Evolutionary conservation across 768 basidiomycete species (phyloP), one percentile per base, ranked within the genome.

Genomic region (Obba rivulosa): DNA sequence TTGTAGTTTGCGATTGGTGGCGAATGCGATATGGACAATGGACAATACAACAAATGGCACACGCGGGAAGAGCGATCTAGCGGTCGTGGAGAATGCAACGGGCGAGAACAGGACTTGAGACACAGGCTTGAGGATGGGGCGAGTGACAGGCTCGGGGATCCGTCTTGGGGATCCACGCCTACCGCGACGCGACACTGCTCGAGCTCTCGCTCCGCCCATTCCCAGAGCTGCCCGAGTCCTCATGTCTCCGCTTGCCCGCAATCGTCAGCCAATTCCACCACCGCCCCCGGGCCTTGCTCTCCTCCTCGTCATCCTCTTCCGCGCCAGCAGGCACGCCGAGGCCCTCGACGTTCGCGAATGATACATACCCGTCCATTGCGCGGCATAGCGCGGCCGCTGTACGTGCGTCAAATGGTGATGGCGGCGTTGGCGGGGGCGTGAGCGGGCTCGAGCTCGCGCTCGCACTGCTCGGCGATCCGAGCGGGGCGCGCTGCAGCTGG

Each of bases 261-360:
- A 45, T 52, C 23, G 45, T 49, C 17, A 54, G 51, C 57, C 53
- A 57, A 25, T 54, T 48, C 51, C 54, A 53, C 62, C 62, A 64
- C 35, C 59, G 49, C 22, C 56, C 47, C 14, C 51, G 34, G 2
- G 45, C 50, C 39, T 51, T 51, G 16, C 46, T 56, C 7, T 55
- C 62, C 37, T 55, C 57, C n/a, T 42, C 65, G 53, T 48, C 52
- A 44, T 58, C 57, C 3, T 56, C 65, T 16, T 72, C 74, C 41
- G 71, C 68, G 34, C 66, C 65, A 21, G 72, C 76, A 14, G 84
- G 84, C 18, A 69, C 70, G 0, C 85, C 85, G 8, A 86, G 69
- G 20, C 84, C 84, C 65, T 82, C 82, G 9, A 86, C 74, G 42
- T 72, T 76, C 35, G 80, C 73, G 48, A 86, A 86, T n/a, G 76